Conservation (phyloP, 257 asterid genomes). For the Parsonsia alboflavescens region DNA sequence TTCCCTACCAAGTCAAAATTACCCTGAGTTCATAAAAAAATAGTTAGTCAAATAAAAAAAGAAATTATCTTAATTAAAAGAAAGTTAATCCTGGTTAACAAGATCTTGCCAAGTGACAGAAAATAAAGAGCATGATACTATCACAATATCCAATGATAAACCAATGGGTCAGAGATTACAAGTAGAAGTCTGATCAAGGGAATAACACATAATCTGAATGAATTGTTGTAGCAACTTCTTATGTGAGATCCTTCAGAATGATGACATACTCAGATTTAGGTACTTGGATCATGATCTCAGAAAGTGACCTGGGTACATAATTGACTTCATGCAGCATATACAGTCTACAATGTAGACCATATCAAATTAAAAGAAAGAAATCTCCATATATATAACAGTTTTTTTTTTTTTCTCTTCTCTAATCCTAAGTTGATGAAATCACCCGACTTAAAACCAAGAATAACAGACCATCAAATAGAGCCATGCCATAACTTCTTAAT, state of each 20-base stretch:
- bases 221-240: background rate
- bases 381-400: no score
- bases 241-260: background rate
- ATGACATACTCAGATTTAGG: background rate
- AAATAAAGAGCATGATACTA: background rate
- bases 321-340: background rate
- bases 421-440: no score
- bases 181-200: background rate
- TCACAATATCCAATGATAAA: background rate
- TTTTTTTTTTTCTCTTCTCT: no score
- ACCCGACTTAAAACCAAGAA: no score
- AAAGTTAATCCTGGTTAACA: background rate
- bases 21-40: constrained; percentile 45
- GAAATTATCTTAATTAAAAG: background rate
- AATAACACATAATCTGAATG: background rate
- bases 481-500: no score
- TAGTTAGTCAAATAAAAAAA: constrained; percentile 2
- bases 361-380: no score
- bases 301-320: no score
- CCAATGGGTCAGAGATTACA: background rate
- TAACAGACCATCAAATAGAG: no score
- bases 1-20: constrained; percentile 96
- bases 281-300: background rate
- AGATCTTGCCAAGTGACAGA: no score
- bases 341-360: no score